Evolutionary conservation across 2,329 filamentous ascomycete genomes (phyloP), one percentile per base, ranked within the genome.

Genomic region (Epichloe scottii): DNA sequence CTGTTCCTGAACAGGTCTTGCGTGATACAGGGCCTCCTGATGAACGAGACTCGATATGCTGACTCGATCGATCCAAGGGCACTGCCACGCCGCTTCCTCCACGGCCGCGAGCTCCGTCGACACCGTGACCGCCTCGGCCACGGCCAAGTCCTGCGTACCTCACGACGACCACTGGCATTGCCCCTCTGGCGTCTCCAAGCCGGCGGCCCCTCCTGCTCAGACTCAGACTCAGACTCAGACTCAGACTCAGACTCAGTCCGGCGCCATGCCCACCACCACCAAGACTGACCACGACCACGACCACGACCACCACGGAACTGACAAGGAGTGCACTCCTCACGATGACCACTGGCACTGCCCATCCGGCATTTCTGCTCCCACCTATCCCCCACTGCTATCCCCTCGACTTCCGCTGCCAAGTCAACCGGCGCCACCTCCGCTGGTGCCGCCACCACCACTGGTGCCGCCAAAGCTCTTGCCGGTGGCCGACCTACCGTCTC

Each of bases 151-250:
- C 12, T 56, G 54, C 34, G 30, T 33, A 40, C 49, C 53, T 43
- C 54, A 56, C 44, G 23, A 30, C 3, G 53, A 55, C 48, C 55
- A 56, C 53, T 55, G 53, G 53, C 55, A 54, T 43, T 54, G 53
- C 38, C 49, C 50, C 2, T 21, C 46, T 19, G 55, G 53, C 4
- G 48, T 54, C 4, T 39, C 55, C 6, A 26, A 53, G 50, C 55
- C 54, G 15, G 38, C 54, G 34, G 50, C 48, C 3, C 52, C 54
- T 26, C 54, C 54, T 21, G 44, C 53, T 41, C 46, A 52, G 50
- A 52, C 33, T 21, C 45, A 44, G 40, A 21, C 53, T 41, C 46
- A 52, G 50, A 49, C 33, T 17, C 40, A 45, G 41, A 52, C 33
- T 23, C 40, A 45, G 41, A 26, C 53, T 37, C 46, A 52, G 46